Evolutionary conservation across 352 stramenopile species (phyloP), one percentile per base, ranked within the genome.

Genomic region (Halophytophthora batemanensis): DNA sequence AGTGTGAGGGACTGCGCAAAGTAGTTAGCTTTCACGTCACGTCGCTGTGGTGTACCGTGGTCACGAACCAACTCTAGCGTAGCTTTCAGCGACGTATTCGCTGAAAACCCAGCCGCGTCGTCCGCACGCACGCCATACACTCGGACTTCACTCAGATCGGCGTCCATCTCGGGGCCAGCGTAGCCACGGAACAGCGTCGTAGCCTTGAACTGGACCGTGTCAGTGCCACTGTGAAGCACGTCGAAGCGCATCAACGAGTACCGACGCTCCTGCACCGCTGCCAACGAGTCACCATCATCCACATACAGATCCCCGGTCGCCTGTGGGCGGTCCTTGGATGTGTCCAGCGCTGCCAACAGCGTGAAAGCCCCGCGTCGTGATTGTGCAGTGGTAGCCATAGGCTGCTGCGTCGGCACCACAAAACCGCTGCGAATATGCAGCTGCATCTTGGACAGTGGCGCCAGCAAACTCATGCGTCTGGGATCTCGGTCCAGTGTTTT

Each of bases 211-310:
- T 77, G 64, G 10, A 91, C 54, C 0, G 42, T 55, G 28, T 77
- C 44, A 11, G 50, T 71, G 21, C 64, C 50, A 19, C 67, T 71
- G 10, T 85, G 60, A 22, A 60, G 50, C 6, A 74, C 66, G 0
- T 49, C 18, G 39, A 89, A 89, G 21, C 35, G 36, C 36, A 89
- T 36, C 23, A 78, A 48, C 4, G 80, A 85, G 46, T 76, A 88
- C 11, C 81, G 68, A 13, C 66, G 47, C 8, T 87, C 75, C 51
- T 71, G 46, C 2, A 93, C 62, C 23, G 83, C 78, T 21, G 69
- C 56, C 7, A 93, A 36, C 6, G 81, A 88, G 37, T 90, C 77
- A 5, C 83, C 83, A 43, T 88, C 77, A 15, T 93, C 83, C 18
- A 93, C 47, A 35, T 86, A 93, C 2, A 93, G 39, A 34, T 90